These are phyloP conservation scores for Stentor coeruleus DNA, from an alignment of 73 alveolate species.

Conservation along the genomic window DNA sequence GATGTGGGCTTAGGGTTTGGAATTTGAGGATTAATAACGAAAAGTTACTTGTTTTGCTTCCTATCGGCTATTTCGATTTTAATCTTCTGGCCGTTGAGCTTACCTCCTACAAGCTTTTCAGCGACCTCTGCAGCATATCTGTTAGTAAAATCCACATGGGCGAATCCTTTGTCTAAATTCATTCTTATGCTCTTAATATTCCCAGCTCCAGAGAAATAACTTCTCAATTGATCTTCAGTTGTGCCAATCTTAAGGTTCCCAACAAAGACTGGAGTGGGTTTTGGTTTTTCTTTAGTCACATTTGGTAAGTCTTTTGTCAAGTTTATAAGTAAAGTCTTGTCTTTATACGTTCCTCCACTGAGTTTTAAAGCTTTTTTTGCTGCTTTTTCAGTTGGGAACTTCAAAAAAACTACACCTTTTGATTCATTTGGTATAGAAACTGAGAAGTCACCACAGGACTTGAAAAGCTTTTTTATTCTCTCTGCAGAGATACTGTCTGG, in stretches of 20 bases:
- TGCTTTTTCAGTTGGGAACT: background rate
- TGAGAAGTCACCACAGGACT: conserved; percentile 15
- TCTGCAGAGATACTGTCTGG: background rate
- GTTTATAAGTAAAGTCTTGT: background rate
- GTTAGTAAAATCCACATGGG: conserved; percentile 80
- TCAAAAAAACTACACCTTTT: conserved; percentile 1
- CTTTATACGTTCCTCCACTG: background rate
- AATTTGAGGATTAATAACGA: no score
- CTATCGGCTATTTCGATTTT: conserved; percentile 56
- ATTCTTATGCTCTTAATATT: conserved; percentile 63
- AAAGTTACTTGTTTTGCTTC: no score
- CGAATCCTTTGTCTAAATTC: conserved; percentile 81
- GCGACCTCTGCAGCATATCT: conserved; percentile 76
- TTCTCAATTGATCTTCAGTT: conserved; percentile 59
- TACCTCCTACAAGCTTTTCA: conserved; percentile 61
- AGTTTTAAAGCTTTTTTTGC: conserved; percentile 18
- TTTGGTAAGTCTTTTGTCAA: conserved; percentile 5
- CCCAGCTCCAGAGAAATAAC: conserved; percentile 78
- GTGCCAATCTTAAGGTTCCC: conserved; percentile 82
- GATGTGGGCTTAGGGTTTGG: no score
- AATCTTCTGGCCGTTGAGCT: conserved; percentile 69
- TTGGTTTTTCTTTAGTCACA: background rate
- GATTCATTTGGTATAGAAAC: background rate
- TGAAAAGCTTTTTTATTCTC: conserved; percentile 2
- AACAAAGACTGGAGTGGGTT: conserved; percentile 60